A percentile compares a stretch with the other conserved stretches of the same genome.
These are phyloP conservation scores for Chalciporus sp. DNA, from an alignment of 1,284 basidiomycete genomes.

Conservation along the genomic window DNA sequence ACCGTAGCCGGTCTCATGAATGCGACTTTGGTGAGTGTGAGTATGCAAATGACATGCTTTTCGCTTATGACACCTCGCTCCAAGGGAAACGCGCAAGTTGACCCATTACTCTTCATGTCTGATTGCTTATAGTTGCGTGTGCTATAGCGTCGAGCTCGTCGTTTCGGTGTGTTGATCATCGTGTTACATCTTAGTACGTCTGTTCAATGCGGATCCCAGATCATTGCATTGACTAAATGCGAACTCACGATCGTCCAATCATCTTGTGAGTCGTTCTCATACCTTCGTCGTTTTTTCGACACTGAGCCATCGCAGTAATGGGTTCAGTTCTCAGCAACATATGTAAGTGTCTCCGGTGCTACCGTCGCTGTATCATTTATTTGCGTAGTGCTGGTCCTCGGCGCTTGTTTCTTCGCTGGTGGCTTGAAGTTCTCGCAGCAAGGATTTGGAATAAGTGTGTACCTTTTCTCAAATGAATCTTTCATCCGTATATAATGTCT, in stretches of 20 bases:
- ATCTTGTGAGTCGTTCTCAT: slow-evolving; percentile 55
- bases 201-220: slow-evolving; percentile 46
- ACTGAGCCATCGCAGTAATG: slow-evolving; percentile 54
- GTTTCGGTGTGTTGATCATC: slow-evolving; percentile 54
- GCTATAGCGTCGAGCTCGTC: slow-evolving; percentile 73
- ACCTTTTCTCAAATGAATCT: not conserved
- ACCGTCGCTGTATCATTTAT: not conserved
- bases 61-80: slow-evolving; percentile 7
- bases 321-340: slow-evolving; percentile 84
- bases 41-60: not conserved
- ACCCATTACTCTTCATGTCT: not conserved
- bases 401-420: slow-evolving; percentile 82
- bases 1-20: slow-evolving; percentile 86
- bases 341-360: slow-evolving; percentile 41
- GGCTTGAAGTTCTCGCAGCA: slow-evolving; percentile 78
- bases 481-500: not conserved
- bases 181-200: slow-evolving; percentile 9
- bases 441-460: slow-evolving; percentile 68
- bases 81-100: slow-evolving; percentile 76
- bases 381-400: slow-evolving; percentile 63
- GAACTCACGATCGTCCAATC: slow-evolving; percentile 83
- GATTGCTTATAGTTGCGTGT: not conserved
- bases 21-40: slow-evolving; percentile 73
- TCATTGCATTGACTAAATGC: slow-evolving; percentile 81
- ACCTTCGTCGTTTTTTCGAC: slow-evolving; percentile 14